A percentile compares a stretch with the other conserved stretches of the same genome.
phyloP scores from a whole-genome alignment of 139 green algal species.

The Mychonastes homosphaera region DNA sequence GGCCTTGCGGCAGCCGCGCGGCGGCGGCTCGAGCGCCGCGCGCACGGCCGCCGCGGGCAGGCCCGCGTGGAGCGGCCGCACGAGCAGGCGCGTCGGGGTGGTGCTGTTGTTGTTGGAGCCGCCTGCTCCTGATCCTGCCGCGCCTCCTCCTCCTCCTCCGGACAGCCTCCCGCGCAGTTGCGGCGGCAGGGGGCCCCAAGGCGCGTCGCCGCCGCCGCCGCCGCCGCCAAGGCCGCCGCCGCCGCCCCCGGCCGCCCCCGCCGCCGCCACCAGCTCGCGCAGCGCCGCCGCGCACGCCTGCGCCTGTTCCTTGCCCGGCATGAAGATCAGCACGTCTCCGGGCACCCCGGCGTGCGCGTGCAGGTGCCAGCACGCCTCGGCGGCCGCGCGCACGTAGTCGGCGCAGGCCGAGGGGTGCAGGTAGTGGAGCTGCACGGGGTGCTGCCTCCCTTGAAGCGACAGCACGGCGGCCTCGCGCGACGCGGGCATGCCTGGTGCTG shows the following conservation, averaged over 20 bases:
- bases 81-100: too few relatives aligned
- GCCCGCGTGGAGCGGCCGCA: too few relatives aligned
- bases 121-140: too few relatives aligned
- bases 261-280: conserved; percentile 47
- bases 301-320: conserved; percentile 67
- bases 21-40: conserved; percentile 49
- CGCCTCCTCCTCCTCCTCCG: too few relatives aligned
- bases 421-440: conserved; percentile 78
- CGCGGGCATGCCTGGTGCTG: conserved; percentile 2
- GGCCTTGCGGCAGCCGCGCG: conserved; percentile 62
- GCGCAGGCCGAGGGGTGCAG: conserved; percentile 40
- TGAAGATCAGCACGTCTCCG: conserved; percentile 88
- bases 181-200: too few relatives aligned
- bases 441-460: conserved; percentile 55
- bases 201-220: too few relatives aligned
- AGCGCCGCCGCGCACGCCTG: too few relatives aligned
- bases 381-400: conserved; percentile 63
- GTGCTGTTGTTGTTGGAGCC: too few relatives aligned
- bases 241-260: conserved; percentile 7
- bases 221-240: background rate
- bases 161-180: too few relatives aligned
- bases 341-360: conserved; percentile 60
- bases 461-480: conserved; percentile 34
- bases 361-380: too few relatives aligned
- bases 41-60: conserved; percentile 57